These are phyloP conservation scores for Diaporthe batatas DNA, from an alignment of 2,329 filamentous ascomycete genomes.

Conservation along the genomic window DNA sequence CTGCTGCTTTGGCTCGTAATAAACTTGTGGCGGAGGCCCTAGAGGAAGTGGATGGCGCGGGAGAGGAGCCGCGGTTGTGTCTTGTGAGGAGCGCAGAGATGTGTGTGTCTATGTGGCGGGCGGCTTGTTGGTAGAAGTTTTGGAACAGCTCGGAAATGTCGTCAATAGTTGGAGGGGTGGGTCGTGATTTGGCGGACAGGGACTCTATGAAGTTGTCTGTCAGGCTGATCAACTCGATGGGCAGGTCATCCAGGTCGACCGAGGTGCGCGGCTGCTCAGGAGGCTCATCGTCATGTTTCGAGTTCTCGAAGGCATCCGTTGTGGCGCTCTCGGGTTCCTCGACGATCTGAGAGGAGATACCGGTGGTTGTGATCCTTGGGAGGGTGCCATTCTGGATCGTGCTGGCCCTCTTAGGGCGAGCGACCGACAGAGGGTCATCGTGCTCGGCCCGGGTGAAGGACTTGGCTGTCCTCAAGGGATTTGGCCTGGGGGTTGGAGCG, in stretches of 20 bases:
- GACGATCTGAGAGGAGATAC: constrained; percentile 33
- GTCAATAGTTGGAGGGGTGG: constrained; percentile 85
- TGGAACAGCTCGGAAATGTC: constrained; percentile 89
- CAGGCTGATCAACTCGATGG: constrained; percentile 91
- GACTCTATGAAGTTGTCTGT: constrained; percentile 96
- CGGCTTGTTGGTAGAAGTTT: constrained; percentile 88
- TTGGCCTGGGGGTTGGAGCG: constrained; percentile 42
- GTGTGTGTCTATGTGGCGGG: constrained; percentile 87
- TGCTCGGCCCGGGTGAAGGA: constrained; percentile 46
- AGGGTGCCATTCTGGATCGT: constrained; percentile 59
- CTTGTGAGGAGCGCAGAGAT: constrained; percentile 83
- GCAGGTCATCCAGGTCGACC: constrained; percentile 87
- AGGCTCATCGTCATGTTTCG: constrained; percentile 59
- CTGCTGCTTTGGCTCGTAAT: constrained; percentile 67
- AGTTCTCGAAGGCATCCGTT: constrained; percentile 64
- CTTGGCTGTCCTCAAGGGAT: constrained; percentile 48
- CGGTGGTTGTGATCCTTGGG: constrained; percentile 44
- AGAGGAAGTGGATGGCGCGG: constrained; percentile 66
- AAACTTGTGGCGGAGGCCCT: constrained; percentile 69
- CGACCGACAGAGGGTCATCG: constrained; percentile 40
- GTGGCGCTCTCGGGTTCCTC: constrained; percentile 50
- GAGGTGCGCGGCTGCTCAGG: constrained; percentile 66
- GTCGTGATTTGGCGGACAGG: constrained; percentile 86
- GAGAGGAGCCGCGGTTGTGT: constrained; percentile 76
- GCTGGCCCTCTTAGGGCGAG: constrained; percentile 59